Evolutionary conservation across 1,284 basidiomycete species (phyloP).

Genomic region (Tylopilus sp.): DNA sequence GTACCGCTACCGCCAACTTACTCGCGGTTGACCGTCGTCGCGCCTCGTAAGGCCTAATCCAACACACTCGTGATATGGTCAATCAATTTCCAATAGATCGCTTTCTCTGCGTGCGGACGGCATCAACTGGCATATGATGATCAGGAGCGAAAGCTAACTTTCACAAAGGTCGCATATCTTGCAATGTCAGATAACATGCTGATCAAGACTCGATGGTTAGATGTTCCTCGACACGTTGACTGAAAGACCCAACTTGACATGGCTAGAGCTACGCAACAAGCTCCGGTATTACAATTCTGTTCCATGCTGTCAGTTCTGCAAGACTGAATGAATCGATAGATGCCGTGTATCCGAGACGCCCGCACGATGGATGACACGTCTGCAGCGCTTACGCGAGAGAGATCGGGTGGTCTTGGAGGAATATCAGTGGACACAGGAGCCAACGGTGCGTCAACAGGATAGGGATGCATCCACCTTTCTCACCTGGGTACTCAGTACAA

Average conservation of each 20-base stretch:
- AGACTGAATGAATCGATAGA: background rate
- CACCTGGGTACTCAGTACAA: background rate
- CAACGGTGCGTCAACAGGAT: background rate
- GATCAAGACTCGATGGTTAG: conserved; percentile 3
- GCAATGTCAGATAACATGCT: background rate
- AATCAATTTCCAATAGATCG: conserved; percentile 9
- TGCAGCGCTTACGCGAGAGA: too few species aligned
- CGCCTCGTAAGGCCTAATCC: too few species aligned
- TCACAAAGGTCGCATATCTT: conserved; percentile 16
- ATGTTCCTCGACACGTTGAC: conserved; percentile 8
- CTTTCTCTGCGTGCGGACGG: conserved; percentile 17
- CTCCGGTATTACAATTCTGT: conserved; percentile 2
- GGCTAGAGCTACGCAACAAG: conserved; percentile 6
- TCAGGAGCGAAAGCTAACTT: conserved; percentile 3
- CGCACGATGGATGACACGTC: background rate
- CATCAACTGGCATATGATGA: conserved; percentile 16
- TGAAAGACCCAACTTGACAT: conserved; percentile 9
- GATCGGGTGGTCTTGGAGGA: too few species aligned
- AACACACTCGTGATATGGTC: background rate
- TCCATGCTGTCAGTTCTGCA: too few species aligned
- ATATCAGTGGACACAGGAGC: background rate
- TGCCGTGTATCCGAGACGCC: background rate
- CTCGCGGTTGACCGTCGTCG: too few species aligned
- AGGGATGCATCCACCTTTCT: background rate
- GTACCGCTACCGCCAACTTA: too few species aligned